Base-by-base conservation (phyloP, 495 filamentous ascomycete species). In the Pyrenopolyporus hunteri region DNA sequence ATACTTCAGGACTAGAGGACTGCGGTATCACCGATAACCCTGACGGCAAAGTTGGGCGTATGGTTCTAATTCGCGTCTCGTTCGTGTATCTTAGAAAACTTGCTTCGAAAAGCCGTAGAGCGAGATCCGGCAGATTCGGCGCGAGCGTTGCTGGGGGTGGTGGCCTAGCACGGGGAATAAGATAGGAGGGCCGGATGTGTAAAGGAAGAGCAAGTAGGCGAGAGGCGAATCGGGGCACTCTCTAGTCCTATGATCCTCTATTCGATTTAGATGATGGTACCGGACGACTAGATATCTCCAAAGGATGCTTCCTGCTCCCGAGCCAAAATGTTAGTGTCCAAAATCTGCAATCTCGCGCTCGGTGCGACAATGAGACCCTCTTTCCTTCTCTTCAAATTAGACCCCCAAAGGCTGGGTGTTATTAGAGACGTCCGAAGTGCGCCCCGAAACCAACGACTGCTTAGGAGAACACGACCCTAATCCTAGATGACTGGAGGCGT, bases 271-370 rank as follows among this genome's bases (percentile, higher is more conserved):
- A 48, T 39, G 26, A 26, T 28, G 39, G 23, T 11, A 13, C 56
- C 46, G 45, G 57, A 28, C 33, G 50, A 39, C 33, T 46, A 23
- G 47, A 26, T 51, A 20, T 42, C 5, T 47, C 40, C 49, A 49
- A 25, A 28, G 49, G 31, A 46, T 49, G n/a, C 33, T 29, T 45
- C 25, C 36, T 49, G 36, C 13, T 47, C 33, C 23, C 33, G 45
- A 26, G 28, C 40, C 19, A 33, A 2, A 28, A 6, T 52, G 13
- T 66, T 61, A 66, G 47, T 66, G 13, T 14, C 47, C 10, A 40
- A 44, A 14, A 23, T 42, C 45, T 57, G 35, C 46, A 16, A 40
- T 60, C 52, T 57, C 40, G 56, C 39, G 57, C 45, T 59, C 49
- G n/a, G 45, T 46, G 36, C 48, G 22, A 46, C 11, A 26, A 39